Conservation (phyloP, 2,329 filamentous ascomycete species). For the Stagonosporopsis tanaceti region DNA sequence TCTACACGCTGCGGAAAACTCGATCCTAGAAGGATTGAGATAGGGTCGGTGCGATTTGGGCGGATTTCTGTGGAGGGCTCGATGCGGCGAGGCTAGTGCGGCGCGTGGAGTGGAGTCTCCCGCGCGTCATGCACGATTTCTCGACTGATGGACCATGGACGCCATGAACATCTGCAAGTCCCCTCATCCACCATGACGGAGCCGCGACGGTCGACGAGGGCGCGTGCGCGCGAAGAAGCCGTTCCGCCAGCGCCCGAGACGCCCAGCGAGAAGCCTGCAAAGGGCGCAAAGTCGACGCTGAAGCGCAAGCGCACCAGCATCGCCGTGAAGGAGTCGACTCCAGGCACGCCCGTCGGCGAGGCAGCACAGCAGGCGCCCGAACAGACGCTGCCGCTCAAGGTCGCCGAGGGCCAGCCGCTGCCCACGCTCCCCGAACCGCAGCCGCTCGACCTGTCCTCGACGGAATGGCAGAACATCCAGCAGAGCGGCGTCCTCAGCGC, state of each 20-base stretch:
- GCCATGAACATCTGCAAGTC: not conserved
- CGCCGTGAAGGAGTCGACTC: conserved; percentile 36
- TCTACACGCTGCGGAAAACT: too few relatives aligned
- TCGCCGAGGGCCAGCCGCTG: conserved; percentile 72
- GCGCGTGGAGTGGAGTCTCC: conserved; percentile 4
- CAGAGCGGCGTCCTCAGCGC: conserved; percentile 80
- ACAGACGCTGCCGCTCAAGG: conserved; percentile 64
- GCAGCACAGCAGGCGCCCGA: conserved; percentile 22
- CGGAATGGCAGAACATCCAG: conserved; percentile 76
- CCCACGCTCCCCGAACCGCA: conserved; percentile 75
- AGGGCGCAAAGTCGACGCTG: conserved; percentile 36
- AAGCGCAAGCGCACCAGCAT: conserved; percentile 46
- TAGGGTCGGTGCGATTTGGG: not conserved
- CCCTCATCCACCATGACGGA: conserved; percentile 38
- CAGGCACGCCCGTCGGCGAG: conserved; percentile 35
- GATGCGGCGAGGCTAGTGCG: conserved; percentile 14
- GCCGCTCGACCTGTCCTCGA: conserved; percentile 65
- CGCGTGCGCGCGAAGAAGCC: conserved; percentile 47
- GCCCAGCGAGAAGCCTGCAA: conserved; percentile 37
- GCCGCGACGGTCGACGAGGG: conserved; percentile 47
- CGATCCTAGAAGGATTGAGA: too few relatives aligned
- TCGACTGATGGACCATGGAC: not conserved
- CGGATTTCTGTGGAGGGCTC: not conserved
- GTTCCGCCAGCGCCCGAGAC: conserved; percentile 32
- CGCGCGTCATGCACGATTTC: conserved; percentile 12